Evolutionary conservation across 2,329 filamentous ascomycete genomes (phyloP).

Genomic region (Aureobasidium musti): DNA sequence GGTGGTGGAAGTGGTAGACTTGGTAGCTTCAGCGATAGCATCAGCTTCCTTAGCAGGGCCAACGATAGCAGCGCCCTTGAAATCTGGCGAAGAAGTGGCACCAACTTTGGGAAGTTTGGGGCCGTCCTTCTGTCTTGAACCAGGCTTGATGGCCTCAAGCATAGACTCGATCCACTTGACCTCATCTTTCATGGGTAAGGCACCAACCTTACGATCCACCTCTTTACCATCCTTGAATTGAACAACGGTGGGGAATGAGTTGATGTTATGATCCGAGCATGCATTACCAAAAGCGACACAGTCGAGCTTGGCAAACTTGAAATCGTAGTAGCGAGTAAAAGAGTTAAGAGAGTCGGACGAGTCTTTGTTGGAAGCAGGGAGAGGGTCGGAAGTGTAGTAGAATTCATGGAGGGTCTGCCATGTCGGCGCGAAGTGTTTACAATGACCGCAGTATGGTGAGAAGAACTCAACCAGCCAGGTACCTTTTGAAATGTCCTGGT

Average conservation of each 20-base stretch:
- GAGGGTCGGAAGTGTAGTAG: conserved; percentile 83
- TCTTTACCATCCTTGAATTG: conserved; percentile 78
- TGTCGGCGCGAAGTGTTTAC: conserved; percentile 74
- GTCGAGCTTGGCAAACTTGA: conserved; percentile 83
- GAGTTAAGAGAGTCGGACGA: conserved; percentile 58
- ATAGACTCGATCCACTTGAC: conserved; percentile 72
- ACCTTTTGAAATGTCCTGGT: conserved; percentile 62
- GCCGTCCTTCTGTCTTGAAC: conserved; percentile 69
- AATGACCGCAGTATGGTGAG: conserved; percentile 65
- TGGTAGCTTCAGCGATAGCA: conserved; percentile 35
- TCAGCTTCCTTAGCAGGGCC: conserved; percentile 34
- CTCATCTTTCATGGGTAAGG: conserved; percentile 66
- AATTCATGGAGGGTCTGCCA: conserved; percentile 95
- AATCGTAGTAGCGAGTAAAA: conserved; percentile 83
- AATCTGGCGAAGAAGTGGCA: conserved; percentile 50
- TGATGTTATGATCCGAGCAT: conserved; percentile 68
- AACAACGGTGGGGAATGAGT: conserved; percentile 72
- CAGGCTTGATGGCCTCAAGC: conserved; percentile 76
- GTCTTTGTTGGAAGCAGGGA: conserved; percentile 53
- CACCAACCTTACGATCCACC: conserved; percentile 64
- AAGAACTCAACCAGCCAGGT: conserved; percentile 60
- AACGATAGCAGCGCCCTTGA: conserved; percentile 42
- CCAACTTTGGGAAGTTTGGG: conserved; percentile 71
- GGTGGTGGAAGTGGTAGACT: conserved; percentile 38
- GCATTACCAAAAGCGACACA: conserved; percentile 81